Conservation (phyloP, 2,329 filamentous ascomycete genomes). For the Chaetomiaceae sp. region DNA sequence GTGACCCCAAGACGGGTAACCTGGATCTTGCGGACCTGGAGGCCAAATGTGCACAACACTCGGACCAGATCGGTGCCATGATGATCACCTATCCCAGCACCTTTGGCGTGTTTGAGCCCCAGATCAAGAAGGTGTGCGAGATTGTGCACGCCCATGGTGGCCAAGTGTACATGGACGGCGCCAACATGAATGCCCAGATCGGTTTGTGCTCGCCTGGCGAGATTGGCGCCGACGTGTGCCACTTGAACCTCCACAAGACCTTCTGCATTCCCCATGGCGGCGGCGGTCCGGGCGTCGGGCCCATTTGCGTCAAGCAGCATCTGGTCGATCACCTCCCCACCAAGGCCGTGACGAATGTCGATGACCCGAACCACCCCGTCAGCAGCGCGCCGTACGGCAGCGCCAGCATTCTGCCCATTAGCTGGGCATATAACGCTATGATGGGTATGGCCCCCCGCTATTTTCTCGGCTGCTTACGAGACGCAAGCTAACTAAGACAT, state of each 20-base stretch:
- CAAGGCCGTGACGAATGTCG: constrained; percentile 28
- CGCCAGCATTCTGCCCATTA: constrained; percentile 88
- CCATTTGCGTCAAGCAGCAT: constrained; percentile 84
- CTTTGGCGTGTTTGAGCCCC: constrained; percentile 89
- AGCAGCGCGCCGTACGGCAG: constrained; percentile 82
- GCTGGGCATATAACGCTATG: constrained; percentile 91
- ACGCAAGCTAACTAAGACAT: constrained; percentile 1
- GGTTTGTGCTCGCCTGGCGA: constrained; percentile 91
- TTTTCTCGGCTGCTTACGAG: not conserved
- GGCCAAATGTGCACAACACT: constrained; percentile 83
- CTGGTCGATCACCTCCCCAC: constrained; percentile 72
- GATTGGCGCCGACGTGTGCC: constrained; percentile 94
- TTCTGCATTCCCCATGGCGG: constrained; percentile 98
- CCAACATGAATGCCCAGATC: constrained; percentile 98
- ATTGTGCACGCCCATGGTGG: constrained; percentile 84
- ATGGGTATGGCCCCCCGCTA: constrained; percentile 57
- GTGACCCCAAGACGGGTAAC: constrained; percentile 80
- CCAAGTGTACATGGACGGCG: constrained; percentile 97
- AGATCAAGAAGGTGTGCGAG: constrained; percentile 77
- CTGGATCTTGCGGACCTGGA: constrained; percentile 81
- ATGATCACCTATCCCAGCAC: constrained; percentile 98
- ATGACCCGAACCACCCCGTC: constrained; percentile 60
- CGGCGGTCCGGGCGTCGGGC: constrained; percentile 87
- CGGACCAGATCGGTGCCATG: constrained; percentile 79
- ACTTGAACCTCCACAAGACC: constrained; percentile 96